phyloP scores from a whole-genome alignment of 192 early-diverging fungal species.

The Cetraspora pellucida region DNA sequence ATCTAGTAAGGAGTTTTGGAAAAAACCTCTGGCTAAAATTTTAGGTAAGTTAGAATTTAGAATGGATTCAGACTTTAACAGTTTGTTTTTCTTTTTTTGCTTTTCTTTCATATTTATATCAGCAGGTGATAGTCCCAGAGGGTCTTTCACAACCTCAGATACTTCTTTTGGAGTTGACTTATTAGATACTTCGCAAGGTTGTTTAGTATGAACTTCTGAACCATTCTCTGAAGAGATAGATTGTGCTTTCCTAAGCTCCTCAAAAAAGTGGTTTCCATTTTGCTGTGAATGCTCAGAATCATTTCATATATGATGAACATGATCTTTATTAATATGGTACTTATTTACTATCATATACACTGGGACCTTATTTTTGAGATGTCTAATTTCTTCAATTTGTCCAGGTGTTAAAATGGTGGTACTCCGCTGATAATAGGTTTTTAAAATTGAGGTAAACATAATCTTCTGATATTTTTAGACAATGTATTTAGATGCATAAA shows the following conservation, averaged over 20 bases:
- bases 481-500: slow-evolving; percentile 10
- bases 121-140: neutral
- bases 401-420: slow-evolving; percentile 11
- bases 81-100: slow-evolving; percentile 1
- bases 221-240: neutral
- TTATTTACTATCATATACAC: slow-evolving; percentile 6
- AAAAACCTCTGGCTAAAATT: neutral
- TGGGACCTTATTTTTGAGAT: slow-evolving; percentile 13
- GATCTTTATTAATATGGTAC: slow-evolving; percentile 16
- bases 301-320: slow-evolving; percentile 26
- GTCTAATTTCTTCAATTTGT: slow-evolving; percentile 29
- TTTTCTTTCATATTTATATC: neutral
- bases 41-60: neutral
- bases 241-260: neutral
- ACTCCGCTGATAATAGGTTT: slow-evolving; percentile 23
- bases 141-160: neutral
- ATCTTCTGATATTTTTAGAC: slow-evolving; percentile 4
- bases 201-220: neutral
- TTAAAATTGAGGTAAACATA: slow-evolving; percentile 6
- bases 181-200: too few relatives aligned
- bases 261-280: slow-evolving; percentile 2
- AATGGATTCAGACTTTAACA: neutral
- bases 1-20: neutral
- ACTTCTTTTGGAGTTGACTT: too few relatives aligned
- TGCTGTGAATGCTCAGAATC: neutral